Percentiles rank a stretch among this genome's conserved stretches.
These are phyloP conservation scores for Globisporangium spiculum DNA, from an alignment of 352 stramenopile species.

Conservation along the genomic window DNA sequence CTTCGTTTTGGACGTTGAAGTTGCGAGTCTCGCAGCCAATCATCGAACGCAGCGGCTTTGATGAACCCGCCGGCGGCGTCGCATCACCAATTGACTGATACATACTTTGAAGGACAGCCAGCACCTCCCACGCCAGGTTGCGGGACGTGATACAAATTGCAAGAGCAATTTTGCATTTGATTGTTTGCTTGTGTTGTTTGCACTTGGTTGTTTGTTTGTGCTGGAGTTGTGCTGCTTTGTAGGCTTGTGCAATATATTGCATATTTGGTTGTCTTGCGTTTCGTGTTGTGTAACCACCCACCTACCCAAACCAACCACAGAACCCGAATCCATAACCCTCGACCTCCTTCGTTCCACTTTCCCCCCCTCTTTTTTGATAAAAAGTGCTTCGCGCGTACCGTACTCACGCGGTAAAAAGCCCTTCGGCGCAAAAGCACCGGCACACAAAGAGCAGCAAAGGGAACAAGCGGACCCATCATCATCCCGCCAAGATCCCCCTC, in stretches of 20 bases:
- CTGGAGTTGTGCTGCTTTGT: not conserved
- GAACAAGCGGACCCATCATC: conserved; percentile 3
- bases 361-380: too few species aligned
- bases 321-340: too few species aligned
- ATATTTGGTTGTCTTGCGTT: too few species aligned
- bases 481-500: conserved; percentile 5
- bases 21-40: conserved; percentile 4
- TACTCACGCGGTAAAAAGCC: too few species aligned
- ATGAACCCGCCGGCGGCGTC: too few species aligned
- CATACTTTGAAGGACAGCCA: not conserved
- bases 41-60: not conserved
- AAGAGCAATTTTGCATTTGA: not conserved
- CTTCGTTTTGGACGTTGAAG: conserved; percentile 10
- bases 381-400: not conserved
- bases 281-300: too few species aligned
- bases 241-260: not conserved
- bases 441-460: not conserved
- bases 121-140: not conserved
- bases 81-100: not conserved
- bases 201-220: not conserved
- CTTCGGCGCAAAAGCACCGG: conserved; percentile 5
- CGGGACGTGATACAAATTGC: not conserved
- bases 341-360: not conserved
- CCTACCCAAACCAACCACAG: too few species aligned
- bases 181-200: not conserved